Conservation (phyloP, 1,284 basidiomycete species). For the Apiotrichum montevideense region DNA sequence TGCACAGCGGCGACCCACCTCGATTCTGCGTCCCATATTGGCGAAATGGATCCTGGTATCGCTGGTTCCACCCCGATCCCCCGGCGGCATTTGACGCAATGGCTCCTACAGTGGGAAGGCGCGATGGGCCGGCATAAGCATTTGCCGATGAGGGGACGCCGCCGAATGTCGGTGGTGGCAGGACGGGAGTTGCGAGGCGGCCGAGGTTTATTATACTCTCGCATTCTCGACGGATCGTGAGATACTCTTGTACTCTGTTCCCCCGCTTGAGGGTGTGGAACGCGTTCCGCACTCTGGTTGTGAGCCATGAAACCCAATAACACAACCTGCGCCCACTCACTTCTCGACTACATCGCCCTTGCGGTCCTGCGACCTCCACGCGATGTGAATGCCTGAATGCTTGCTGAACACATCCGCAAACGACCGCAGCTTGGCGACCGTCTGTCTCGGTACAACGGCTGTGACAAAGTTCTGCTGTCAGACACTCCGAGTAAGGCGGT, state of each 20-base stretch:
- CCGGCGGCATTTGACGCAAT: not conserved
- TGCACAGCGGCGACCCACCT: not conserved
- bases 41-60: not conserved
- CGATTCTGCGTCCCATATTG: not conserved
- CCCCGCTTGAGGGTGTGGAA: conserved; percentile 22
- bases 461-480: conserved; percentile 26
- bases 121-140: conserved; percentile 1
- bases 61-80: not conserved
- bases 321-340: conserved; percentile 16
- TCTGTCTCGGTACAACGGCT: conserved; percentile 26
- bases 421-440: conserved; percentile 25
- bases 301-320: not conserved
- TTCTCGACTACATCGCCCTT: conserved; percentile 37
- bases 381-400: conserved; percentile 14
- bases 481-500: no score
- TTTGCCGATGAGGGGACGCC: conserved; percentile 5
- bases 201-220: conserved; percentile 15
- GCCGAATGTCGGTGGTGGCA: conserved; percentile 20
- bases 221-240: conserved; percentile 17
- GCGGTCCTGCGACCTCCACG: conserved; percentile 25
- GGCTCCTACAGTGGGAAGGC: not conserved
- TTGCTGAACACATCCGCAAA: conserved; percentile 24
- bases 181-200: not conserved
- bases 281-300: conserved; percentile 18
- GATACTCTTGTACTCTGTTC: conserved; percentile 17